A percentile compares a stretch with the other conserved stretches of the same genome.
phyloP scores from a whole-genome alignment of 1,139 yeast genomes.

The Geotrichum cucujoidarum region DNA sequence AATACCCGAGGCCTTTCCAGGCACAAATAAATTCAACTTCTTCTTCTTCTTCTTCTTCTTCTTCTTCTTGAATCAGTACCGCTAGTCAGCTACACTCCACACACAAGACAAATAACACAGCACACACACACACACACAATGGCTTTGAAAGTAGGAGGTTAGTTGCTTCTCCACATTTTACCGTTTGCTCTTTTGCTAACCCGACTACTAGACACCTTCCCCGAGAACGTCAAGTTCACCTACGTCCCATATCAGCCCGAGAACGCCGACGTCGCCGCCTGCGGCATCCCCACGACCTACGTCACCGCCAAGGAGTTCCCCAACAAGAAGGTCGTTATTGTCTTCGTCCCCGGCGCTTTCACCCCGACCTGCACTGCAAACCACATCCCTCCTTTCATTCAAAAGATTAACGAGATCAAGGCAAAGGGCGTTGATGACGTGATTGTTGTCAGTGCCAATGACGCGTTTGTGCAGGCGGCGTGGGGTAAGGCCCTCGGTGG shows the following conservation, averaged over 20 bases:
- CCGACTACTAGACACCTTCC: conserved; percentile 42
- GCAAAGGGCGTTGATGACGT: conserved; percentile 68
- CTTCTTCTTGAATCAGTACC: background rate
- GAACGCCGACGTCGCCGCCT: conserved; percentile 42
- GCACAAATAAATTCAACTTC: background rate
- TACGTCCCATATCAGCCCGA: conserved; percentile 55
- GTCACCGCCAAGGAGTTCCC: conserved; percentile 47
- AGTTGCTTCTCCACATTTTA: background rate
- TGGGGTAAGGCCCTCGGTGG: conserved; percentile 73
- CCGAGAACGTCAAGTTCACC: conserved; percentile 49
- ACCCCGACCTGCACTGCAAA: conserved; percentile 81
- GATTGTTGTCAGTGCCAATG: conserved; percentile 70
- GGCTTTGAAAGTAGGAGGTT: conserved; percentile 18
- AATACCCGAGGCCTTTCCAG: background rate
- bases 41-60: background rate
- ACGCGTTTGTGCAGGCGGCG: conserved; percentile 71
- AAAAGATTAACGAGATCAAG: conserved; percentile 50
- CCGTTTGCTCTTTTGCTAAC: background rate
- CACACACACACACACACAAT: conserved; percentile 1
- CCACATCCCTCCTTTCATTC: conserved; percentile 74
- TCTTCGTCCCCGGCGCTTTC: conserved; percentile 88
- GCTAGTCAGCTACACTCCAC: no score
- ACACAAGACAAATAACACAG: background rate
- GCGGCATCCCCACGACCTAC: conserved; percentile 50
- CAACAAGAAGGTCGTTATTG: conserved; percentile 58